Conservation (phyloP, 768 basidiomycete genomes). For the Russula griseocarnosa region DNA sequence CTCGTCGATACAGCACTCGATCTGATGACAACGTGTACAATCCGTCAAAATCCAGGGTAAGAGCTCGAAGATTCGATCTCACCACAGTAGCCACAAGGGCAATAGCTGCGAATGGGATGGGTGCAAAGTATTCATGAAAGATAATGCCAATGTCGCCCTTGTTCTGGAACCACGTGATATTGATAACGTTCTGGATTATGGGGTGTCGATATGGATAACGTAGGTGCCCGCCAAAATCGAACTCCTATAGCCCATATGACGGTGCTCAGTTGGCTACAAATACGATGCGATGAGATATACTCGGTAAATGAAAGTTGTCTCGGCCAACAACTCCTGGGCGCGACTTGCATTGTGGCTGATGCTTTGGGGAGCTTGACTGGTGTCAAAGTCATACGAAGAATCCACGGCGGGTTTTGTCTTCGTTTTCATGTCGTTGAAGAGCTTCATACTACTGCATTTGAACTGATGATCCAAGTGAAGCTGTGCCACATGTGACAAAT, state of each 20-base stretch:
- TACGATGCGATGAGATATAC: background rate
- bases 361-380: slow-evolving; percentile 4
- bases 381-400: slow-evolving; percentile 11
- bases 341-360: slow-evolving; percentile 1
- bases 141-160: background rate
- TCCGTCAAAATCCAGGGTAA: background rate
- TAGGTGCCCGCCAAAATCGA: background rate
- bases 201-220: slow-evolving; percentile 13
- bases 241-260: background rate
- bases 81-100: slow-evolving; percentile 15
- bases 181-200: slow-evolving; percentile 15
- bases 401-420: background rate
- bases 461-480: slow-evolving; percentile 9
- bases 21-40: background rate
- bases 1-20: slow-evolving; percentile 20
- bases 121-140: slow-evolving; percentile 5
- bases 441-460: background rate
- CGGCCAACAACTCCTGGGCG: background rate
- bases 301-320: slow-evolving; percentile 8
- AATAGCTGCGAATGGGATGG: slow-evolving; percentile 2
- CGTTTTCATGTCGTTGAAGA: background rate
- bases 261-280: background rate
- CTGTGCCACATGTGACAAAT: background rate
- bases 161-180: slow-evolving; percentile 16
- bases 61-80: background rate